Base-by-base conservation (phyloP, 2,329 filamentous ascomycete species). In the Fusarium verrucosum region DNA sequence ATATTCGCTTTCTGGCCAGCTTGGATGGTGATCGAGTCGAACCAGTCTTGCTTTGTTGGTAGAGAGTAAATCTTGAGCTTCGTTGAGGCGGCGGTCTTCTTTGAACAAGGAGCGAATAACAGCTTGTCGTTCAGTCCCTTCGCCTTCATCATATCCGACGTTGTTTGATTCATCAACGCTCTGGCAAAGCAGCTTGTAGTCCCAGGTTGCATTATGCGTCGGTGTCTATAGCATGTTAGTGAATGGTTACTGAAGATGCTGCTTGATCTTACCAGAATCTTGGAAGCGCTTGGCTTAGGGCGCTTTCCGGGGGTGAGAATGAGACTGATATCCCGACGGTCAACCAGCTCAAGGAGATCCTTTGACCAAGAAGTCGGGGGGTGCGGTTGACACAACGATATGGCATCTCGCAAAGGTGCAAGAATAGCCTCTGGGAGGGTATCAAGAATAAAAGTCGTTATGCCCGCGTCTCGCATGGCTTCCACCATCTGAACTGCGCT, bases 101-200 rank as follows among this genome's bases (percentile, higher is more conserved):
- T 89, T 89, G 83, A 98, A 99, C 25, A 99, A 89, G 10, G 95
- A 82, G 47, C 89, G 88, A 26, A 95, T 96, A 9, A 98, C 88
- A 10, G 89, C 85, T 75, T 94, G 89, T 25, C 93, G 87, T 72
- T 97, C 92, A 28, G 89, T 90, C 74, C 95, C 94, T 52, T 92
- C 90, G 7, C 90, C 89, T 42, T 92, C 92, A 65, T 95, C 90
- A 51, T 90, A 87, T 0, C 87, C 84, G 40, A 86, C 84, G 40
- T 78, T 81, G 53, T 80, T 83, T 52, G 84, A 80, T 35, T 87
- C 83, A 40, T 92, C 88, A 2, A 86, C 80, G 35, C 83, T 85
- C 58, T 87, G 83, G 65, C 92, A 94, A 28, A 97, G 88, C n/a
- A 88, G 83, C 65, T 89, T 91, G 54, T 92, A 87, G 74, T 97